Evolutionary conservation across 192 early-diverging fungal species (phyloP).

Genomic region (Umbelopsis vinacea): DNA sequence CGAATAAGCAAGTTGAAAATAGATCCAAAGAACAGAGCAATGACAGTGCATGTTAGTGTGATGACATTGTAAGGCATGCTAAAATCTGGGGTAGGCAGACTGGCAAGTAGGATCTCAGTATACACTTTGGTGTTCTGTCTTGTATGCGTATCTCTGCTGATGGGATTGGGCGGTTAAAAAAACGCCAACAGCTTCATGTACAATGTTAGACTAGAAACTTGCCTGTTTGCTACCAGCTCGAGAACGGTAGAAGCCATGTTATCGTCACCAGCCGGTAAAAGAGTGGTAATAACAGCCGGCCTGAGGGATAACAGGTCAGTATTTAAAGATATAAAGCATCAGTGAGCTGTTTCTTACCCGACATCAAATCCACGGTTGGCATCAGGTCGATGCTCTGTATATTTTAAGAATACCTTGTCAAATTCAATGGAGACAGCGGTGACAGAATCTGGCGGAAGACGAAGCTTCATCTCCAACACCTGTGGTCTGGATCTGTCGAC

Average conservation of each 20-base stretch:
- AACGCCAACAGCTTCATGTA: neutral
- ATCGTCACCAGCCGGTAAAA: neutral
- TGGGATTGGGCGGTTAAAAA: neutral
- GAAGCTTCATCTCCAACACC: conserved; percentile 73
- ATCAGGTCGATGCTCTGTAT: conserved; percentile 96
- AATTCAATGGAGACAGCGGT: conserved; percentile 77
- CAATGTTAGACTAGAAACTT: neutral
- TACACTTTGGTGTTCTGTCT: conserved; percentile 56
- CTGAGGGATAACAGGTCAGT: conserved; percentile 2
- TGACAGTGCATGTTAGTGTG: conserved; percentile 93
- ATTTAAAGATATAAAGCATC: no score
- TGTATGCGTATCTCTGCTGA: neutral
- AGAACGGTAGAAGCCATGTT: neutral
- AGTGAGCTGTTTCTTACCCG: conserved; percentile 44
- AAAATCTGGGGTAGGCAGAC: conserved; percentile 95
- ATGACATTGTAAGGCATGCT: conserved; percentile 99
- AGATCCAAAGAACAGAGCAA: conserved; percentile 95
- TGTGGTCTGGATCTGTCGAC: conserved; percentile 83
- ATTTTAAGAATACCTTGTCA: conserved; percentile 92
- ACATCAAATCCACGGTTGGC: conserved; percentile 95
- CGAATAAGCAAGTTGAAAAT: conserved; percentile 85
- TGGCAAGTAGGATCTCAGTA: conserved; percentile 86
- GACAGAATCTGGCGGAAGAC: conserved; percentile 70
- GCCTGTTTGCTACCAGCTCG: neutral
- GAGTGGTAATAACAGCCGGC: conserved; percentile 61